Base-by-base conservation (phyloP, 768 basidiomycete genomes). In the Russula earlei region DNA sequence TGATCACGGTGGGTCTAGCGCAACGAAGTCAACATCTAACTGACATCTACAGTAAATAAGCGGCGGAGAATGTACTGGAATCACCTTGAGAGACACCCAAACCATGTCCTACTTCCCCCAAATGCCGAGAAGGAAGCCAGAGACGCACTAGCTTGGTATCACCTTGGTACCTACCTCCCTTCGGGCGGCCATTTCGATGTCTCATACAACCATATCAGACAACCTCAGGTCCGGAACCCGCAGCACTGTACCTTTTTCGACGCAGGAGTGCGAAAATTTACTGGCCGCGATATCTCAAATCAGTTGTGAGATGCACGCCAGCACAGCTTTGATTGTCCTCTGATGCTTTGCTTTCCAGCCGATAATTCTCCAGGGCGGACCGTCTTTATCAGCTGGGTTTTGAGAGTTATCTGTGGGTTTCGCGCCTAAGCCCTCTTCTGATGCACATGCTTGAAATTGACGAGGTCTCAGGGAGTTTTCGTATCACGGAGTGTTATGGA, bases 201-300 rank as follows among this genome's bases (percentile, higher is more conserved):
- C 47, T 49, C 50, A 45, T 49, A 19, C n/a, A n/a, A n/a, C 33
- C 15, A 49, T 74, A 72, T 72, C 71, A 54, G 79, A 80, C 56
- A 80, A 81, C 61, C 62, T 80, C 41, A 74, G 76, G 41, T 71
- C 72, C 19, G 76, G 75, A 22, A 43, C 68, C 4, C 69, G 63
- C 42, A 77, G 76, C 58, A 65, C 70, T 2, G 77, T 75, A 15
- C 79, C 80, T 2, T 81, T 81, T 57, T 79, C 79, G 1, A 79
- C 78, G 63, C 46, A 55, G 2, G 78, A 81, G 67, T 80, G 79
- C 49, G 75, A 78, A 61, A 75, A 80, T 49, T 66, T 81, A 15
- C 67, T 74, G 2, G 65, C 67, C n/a, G 63, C 75, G 7, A 51
- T 67, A 1, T 57, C 62, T 3, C 49, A 49, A 5, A 46, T 55